phyloP scores from a whole-genome alignment of 129 eudicot species.

The Pseudognaphalium luteoalbum region DNA sequence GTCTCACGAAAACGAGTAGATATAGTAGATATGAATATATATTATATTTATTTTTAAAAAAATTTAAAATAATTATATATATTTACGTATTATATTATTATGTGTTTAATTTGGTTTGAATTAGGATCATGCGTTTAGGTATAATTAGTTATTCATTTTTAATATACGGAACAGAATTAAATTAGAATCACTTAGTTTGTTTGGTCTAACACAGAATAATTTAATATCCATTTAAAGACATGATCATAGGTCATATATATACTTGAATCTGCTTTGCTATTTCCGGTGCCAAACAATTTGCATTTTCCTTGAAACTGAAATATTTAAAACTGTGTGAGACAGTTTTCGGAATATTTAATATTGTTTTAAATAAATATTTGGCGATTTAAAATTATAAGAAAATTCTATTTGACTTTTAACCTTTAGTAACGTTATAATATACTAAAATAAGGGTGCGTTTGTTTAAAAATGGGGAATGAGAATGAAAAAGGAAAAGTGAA shows the following conservation, averaged over 20 bases:
- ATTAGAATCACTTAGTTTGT: slow-evolving; percentile 22
- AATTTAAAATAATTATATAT: not conserved
- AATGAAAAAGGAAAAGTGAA: too few relatives aligned
- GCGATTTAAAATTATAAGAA: too few relatives aligned
- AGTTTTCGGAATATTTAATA: too few relatives aligned
- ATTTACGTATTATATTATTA: not conserved
- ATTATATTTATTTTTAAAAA: too few relatives aligned
- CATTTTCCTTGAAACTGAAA: too few relatives aligned
- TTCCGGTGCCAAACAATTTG: slow-evolving; percentile 3
- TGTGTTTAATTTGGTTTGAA: slow-evolving; percentile 38
- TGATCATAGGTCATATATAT: not conserved
- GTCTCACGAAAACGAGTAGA: slow-evolving; percentile 24
- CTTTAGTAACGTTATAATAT: too few relatives aligned
- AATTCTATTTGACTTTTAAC: too few relatives aligned
- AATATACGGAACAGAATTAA: slow-evolving; percentile 23
- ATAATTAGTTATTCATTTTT: not conserved
- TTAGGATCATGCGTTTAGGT: slow-evolving; percentile 34
- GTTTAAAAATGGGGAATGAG: too few relatives aligned
- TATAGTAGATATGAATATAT: too few relatives aligned
- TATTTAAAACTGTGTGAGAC: not conserved
- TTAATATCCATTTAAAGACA: slow-evolving; percentile 17
- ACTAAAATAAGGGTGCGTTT: too few relatives aligned
- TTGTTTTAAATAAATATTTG: too few relatives aligned
- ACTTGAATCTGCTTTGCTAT: slow-evolving; percentile 13
- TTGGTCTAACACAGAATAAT: slow-evolving; percentile 20